Evolutionary conservation across 164 flowering plant genomes (phyloP), one percentile per base, ranked within the genome.

Genomic region (Magnolia sinica): DNA sequence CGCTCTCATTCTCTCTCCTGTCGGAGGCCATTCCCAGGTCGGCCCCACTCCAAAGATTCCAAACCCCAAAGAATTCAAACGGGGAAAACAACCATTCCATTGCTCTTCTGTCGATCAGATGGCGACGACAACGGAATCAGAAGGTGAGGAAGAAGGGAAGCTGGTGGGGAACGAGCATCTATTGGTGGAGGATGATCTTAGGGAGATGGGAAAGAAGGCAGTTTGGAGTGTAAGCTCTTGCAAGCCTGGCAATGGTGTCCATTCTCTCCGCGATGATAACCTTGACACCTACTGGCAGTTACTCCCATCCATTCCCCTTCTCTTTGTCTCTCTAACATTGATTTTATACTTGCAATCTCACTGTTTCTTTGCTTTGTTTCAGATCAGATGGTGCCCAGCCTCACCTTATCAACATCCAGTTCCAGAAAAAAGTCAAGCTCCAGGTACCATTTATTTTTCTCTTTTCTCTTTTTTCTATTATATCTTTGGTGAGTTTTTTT

Each of bases 191-290:
- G 93, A 89, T 1, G 93, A 90, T 68, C 87, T 94, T 10, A 79
- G 94, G 8, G 99, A 96, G 80, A 83, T 96, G 95, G 98, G 92
- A 0, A 92, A 92, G 79, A 91, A 89, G 52, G 99, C 99, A 7
- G 95, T 94, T 50, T 96, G 99, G 99, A 94, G 98, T 72, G 96
- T 96, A 73, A 96, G 99, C 82, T 94, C 99, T 76, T 92, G 91
- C 88, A 96, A 96, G 86, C 88, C 95, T 19, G 96, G 99, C 68
- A 94, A 96, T 80, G 99, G 97, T 69, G 99, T 94, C 82, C 84
- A 81, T 52, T 79, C 83, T 70, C 95, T 96, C 73, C 95, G 94
- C 13, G 99, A 96, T 68, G 92, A 90, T 74, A 96, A 89, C 74
- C 89, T 90, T 64, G 98, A 94, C 0, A 88, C 96, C 74, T 96